Percentiles rank a stretch among this genome's conserved stretches.
phyloP scores from a whole-genome alignment of 2,329 filamentous ascomycete genomes.

The Alternaria triticina region DNA sequence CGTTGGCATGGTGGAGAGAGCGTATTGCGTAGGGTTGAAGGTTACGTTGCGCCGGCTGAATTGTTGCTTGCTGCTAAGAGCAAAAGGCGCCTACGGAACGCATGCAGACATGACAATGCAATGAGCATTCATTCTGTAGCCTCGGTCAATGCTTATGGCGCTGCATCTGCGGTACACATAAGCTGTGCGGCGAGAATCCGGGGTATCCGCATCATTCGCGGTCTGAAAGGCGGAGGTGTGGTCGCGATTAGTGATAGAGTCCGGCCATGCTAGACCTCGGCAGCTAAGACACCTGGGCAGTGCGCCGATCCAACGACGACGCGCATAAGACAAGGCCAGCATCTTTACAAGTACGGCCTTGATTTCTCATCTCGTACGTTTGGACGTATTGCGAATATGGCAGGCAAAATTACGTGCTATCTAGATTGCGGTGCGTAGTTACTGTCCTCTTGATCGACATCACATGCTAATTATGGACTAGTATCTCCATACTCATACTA shows the following conservation, averaged over 20 bases:
- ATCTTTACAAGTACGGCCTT: not conserved
- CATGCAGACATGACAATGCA: not conserved
- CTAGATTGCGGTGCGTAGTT: constrained; percentile 67
- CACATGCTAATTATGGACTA: constrained; percentile 44
- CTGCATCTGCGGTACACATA: not conserved
- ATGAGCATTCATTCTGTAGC: constrained; percentile 2
- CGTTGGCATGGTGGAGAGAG: constrained; percentile 9
- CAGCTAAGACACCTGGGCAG: constrained; percentile 21
- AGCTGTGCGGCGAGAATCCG: not conserved
- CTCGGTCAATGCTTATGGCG: not conserved
- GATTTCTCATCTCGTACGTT: constrained; percentile 19
- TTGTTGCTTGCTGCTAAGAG: not conserved
- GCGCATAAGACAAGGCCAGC: not conserved
- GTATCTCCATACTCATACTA: constrained; percentile 67
- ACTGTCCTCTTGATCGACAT: not conserved
- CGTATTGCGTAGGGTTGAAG: not conserved
- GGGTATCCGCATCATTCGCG: constrained; percentile 6
- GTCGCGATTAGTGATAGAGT: constrained; percentile 30
- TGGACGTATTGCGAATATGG: constrained; percentile 54
- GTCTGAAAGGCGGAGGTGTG: not conserved
- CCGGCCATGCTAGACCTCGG: constrained; percentile 28
- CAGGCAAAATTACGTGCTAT: constrained; percentile 69
- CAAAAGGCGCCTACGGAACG: not conserved
- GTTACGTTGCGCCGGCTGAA: not conserved
- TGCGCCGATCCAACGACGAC: constrained; percentile 2